These are phyloP conservation scores for Trichoderma afroharzianum DNA, from an alignment of 2,329 filamentous ascomycete genomes.

Conservation along the genomic window DNA sequence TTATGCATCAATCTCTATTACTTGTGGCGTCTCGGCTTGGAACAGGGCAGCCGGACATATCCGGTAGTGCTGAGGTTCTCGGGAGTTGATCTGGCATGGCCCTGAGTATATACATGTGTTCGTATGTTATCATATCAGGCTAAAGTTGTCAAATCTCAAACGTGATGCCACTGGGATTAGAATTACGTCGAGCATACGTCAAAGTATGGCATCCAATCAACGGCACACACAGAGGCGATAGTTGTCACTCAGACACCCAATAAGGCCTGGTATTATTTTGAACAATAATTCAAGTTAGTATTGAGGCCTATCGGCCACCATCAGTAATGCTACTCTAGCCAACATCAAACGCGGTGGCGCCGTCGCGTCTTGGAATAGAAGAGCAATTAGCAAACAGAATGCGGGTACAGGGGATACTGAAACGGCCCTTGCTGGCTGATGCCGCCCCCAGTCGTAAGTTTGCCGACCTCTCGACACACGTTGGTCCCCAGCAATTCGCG, in stretches of 20 bases:
- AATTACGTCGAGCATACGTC: neutral
- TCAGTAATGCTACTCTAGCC: neutral
- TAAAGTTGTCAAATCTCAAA: neutral
- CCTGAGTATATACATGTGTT: neutral
- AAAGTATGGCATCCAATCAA: neutral
- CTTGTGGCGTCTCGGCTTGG: neutral
- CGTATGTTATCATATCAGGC: neutral
- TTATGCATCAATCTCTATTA: neutral
- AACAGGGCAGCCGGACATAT: neutral
- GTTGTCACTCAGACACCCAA: neutral
- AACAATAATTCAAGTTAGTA: neutral
- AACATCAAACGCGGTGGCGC: neutral
- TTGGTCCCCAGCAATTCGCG: neutral
- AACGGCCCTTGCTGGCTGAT: neutral
- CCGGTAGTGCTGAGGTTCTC: neutral
- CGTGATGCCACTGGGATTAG: neutral
- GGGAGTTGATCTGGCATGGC: neutral
- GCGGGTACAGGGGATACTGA: constrained; percentile 1
- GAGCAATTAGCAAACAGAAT: neutral
- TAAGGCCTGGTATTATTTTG: neutral
- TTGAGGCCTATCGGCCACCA: neutral
- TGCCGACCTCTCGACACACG: neutral
- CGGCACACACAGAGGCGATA: neutral
- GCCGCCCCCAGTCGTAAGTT: neutral
- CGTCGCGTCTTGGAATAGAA: neutral